phyloP scores from a whole-genome alignment of 768 basidiomycete species.

The Psilocybe cubensis region DNA sequence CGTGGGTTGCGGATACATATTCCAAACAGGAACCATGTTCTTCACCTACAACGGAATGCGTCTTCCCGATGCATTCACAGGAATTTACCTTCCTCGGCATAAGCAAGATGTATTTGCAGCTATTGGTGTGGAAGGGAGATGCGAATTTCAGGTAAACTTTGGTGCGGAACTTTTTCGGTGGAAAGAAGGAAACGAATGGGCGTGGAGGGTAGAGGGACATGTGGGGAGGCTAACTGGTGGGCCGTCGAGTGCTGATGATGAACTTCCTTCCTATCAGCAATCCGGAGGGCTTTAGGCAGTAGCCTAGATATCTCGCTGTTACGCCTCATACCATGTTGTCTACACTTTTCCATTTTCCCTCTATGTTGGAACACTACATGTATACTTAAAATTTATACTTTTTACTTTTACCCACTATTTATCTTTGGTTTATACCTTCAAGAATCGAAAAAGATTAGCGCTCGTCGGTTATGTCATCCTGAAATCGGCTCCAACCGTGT shows the following conservation, averaged over 20 bases:
- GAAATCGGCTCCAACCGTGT: neutral
- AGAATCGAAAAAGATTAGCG: no score
- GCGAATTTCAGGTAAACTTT: conserved; percentile 67
- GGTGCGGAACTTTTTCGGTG: conserved; percentile 62
- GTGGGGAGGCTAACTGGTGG: conserved; percentile 50
- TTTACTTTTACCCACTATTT: no score
- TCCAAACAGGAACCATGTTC: conserved; percentile 53
- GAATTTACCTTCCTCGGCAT: conserved; percentile 57
- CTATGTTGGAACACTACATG: no score
- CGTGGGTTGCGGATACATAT: conserved; percentile 69
- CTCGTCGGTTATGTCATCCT: no score
- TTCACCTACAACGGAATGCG: conserved; percentile 67
- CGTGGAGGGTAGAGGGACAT: conserved; percentile 67
- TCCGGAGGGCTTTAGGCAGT: neutral
- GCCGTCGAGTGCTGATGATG: conserved; percentile 40
- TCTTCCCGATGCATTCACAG: conserved; percentile 59
- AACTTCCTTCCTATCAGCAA: conserved; percentile 45
- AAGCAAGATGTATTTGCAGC: conserved; percentile 65
- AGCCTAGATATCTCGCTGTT: neutral
- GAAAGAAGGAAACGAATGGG: conserved; percentile 67
- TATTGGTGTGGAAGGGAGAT: conserved; percentile 58
- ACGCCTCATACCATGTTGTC: no score
- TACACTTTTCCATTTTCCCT: no score
- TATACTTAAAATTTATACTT: no score
- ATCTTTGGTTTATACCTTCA: no score